phyloP scores from a whole-genome alignment of 805 yeast genomes.

The Candida montana region DNA sequence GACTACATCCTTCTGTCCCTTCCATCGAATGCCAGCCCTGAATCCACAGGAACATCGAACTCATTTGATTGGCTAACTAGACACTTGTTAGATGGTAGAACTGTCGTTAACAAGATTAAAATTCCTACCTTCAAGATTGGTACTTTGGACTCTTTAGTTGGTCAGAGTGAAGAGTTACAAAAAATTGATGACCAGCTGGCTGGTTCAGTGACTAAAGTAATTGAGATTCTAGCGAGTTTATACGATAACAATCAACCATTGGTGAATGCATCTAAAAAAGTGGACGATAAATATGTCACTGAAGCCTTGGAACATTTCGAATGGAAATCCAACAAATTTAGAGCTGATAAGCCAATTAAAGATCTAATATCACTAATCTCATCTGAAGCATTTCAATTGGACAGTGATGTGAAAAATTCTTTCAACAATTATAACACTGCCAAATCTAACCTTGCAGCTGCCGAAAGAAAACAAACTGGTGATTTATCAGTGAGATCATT shows the following conservation, averaged over 20 bases:
- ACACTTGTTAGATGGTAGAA: constrained; percentile 50
- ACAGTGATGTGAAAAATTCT: constrained; percentile 76
- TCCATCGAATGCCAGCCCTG: constrained; percentile 52
- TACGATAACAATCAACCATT: constrained; percentile 37
- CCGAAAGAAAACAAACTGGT: constrained; percentile 90
- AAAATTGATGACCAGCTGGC: constrained; percentile 79
- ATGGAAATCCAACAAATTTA: constrained; percentile 86
- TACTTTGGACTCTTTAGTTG: constrained; percentile 85
- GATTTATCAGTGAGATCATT: constrained; percentile 86
- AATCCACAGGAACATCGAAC: constrained; percentile 40
- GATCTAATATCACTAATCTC: constrained; percentile 68
- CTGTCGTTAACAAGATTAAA: constrained; percentile 49
- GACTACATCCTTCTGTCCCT: constrained; percentile 51
- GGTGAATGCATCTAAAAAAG: constrained; percentile 43
- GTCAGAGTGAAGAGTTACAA: constrained; percentile 82
- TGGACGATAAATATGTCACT: constrained; percentile 50
- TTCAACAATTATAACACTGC: constrained; percentile 75
- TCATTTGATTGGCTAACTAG: constrained; percentile 49
- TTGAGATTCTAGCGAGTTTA: constrained; percentile 61
- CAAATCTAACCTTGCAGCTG: constrained; percentile 75
- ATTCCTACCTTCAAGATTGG: constrained; percentile 91
- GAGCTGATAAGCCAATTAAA: constrained; percentile 76
- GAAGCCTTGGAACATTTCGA: constrained; percentile 68
- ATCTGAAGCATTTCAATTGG: constrained; percentile 76
- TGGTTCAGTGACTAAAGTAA: constrained; percentile 61